Evolutionary conservation across 2,329 filamentous ascomycete species (phyloP).

Genomic region (Calonectria honghensis): DNA sequence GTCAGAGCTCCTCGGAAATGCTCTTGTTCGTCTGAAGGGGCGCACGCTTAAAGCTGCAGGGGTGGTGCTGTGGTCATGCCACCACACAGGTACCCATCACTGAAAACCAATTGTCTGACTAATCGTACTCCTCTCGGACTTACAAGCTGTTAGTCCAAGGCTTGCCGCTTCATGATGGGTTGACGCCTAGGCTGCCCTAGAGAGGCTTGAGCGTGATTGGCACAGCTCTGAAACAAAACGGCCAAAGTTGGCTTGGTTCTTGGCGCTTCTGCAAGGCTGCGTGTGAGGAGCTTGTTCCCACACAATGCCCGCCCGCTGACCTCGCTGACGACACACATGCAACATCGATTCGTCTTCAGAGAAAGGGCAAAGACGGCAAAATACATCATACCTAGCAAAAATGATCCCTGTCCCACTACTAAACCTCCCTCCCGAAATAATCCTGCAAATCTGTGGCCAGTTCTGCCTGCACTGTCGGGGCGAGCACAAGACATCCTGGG

Average conservation of each 20-base stretch:
- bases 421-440: constrained; percentile 1
- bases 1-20: constrained; percentile 26
- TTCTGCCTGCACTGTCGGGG: constrained; percentile 39
- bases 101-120: constrained; percentile 7
- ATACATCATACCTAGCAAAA: neutral
- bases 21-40: neutral
- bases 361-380: neutral
- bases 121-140: neutral
- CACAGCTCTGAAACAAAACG: constrained; percentile 13
- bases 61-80: constrained; percentile 21
- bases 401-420: neutral
- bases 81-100: neutral
- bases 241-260: constrained; percentile 8
- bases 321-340: constrained; percentile 21
- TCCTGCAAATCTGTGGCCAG: constrained; percentile 27
- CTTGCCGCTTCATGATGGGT: constrained; percentile 16
- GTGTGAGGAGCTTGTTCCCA: constrained; percentile 6
- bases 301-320: constrained; percentile 7
- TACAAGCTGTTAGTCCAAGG: neutral
- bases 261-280: constrained; percentile 17
- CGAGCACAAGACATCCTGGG: constrained; percentile 28
- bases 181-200: neutral
- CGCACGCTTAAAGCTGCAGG: constrained; percentile 21
- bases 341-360: neutral
- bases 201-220: constrained; percentile 15